phyloP scores from a whole-genome alignment of 192 early-diverging fungal genomes.

The Gaertneriomyces semiglobifer region DNA sequence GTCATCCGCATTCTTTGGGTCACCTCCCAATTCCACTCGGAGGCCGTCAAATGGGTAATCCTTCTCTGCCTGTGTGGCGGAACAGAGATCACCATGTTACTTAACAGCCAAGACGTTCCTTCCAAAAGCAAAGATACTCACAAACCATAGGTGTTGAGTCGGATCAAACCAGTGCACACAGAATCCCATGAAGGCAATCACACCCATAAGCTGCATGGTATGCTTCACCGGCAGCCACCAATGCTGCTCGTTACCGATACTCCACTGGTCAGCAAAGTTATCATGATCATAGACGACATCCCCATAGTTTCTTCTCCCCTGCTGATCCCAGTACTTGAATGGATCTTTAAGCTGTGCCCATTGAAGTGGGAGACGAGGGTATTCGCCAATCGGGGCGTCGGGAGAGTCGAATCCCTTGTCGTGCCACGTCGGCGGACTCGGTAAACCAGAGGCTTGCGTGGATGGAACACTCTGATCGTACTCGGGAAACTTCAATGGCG shows the following conservation, averaged over 20 bases:
- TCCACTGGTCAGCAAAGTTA: slow-evolving; percentile 40
- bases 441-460: slow-evolving; percentile 22
- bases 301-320: slow-evolving; percentile 52
- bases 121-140: slow-evolving; percentile 20
- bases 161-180: slow-evolving; percentile 33
- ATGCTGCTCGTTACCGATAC: slow-evolving; percentile 38
- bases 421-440: slow-evolving; percentile 29
- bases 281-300: slow-evolving; percentile 48
- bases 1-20: slow-evolving; percentile 46
- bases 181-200: slow-evolving; percentile 27
- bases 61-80: slow-evolving; percentile 36
- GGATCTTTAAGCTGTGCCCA: slow-evolving; percentile 47
- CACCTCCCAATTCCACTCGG: slow-evolving; percentile 50
- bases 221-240: slow-evolving; percentile 23
- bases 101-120: neutral
- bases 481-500: slow-evolving; percentile 47
- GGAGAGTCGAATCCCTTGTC: slow-evolving; percentile 37
- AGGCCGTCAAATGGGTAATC: slow-evolving; percentile 52
- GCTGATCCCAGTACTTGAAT: slow-evolving; percentile 55
- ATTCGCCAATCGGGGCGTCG: slow-evolving; percentile 47
- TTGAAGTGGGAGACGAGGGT: slow-evolving; percentile 45
- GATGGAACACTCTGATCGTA: slow-evolving; percentile 42
- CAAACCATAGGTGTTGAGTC: slow-evolving; percentile 34
- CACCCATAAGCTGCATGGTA: slow-evolving; percentile 18
- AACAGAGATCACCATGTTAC: slow-evolving; percentile 1